These are phyloP conservation scores for Globisporangium perplexum DNA, from an alignment of 352 stramenopile species.

Conservation along the genomic window DNA sequence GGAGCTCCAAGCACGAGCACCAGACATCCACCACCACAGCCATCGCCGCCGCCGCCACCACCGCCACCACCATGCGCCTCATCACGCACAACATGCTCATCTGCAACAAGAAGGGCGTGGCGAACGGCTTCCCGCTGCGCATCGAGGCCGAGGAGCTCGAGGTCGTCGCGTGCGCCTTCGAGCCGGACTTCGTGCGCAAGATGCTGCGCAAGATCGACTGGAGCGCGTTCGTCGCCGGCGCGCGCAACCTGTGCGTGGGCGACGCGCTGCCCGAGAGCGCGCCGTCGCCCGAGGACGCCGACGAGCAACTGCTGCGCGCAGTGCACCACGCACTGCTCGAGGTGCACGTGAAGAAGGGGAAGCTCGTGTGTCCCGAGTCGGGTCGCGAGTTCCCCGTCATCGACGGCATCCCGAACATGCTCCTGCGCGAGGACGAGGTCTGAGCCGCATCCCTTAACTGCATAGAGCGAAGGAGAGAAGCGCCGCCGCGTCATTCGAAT, in stretches of 20 bases:
- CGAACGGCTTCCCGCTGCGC: slow-evolving; percentile 88
- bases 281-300: slow-evolving; percentile 24
- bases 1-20: too few relatives aligned
- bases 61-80: slow-evolving; percentile 63
- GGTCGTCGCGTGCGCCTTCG: slow-evolving; percentile 80
- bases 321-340: slow-evolving; percentile 91
- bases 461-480: slow-evolving; percentile 5
- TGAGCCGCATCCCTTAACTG: slow-evolving; percentile 13
- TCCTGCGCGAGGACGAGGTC: slow-evolving; percentile 89
- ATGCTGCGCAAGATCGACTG: slow-evolving; percentile 90
- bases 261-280: slow-evolving; percentile 54
- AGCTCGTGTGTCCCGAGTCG: slow-evolving; percentile 95
- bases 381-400: slow-evolving; percentile 95
- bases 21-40: too few relatives aligned
- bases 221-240: slow-evolving; percentile 74
- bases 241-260: slow-evolving; percentile 58
- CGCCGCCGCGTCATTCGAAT: background rate
- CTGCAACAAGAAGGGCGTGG: slow-evolving; percentile 92
- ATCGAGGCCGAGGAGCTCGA: slow-evolving; percentile 84
- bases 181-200: slow-evolving; percentile 81
- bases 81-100: slow-evolving; percentile 94
- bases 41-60: too few relatives aligned
- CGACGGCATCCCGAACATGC: slow-evolving; percentile 98
- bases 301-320: slow-evolving; percentile 77
- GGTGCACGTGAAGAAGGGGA: slow-evolving; percentile 95